A percentile compares a stretch with the other conserved stretches of the same genome.
phyloP scores from a whole-genome alignment of 177 flowering plant species.

The Vitis hybrid region DNA sequence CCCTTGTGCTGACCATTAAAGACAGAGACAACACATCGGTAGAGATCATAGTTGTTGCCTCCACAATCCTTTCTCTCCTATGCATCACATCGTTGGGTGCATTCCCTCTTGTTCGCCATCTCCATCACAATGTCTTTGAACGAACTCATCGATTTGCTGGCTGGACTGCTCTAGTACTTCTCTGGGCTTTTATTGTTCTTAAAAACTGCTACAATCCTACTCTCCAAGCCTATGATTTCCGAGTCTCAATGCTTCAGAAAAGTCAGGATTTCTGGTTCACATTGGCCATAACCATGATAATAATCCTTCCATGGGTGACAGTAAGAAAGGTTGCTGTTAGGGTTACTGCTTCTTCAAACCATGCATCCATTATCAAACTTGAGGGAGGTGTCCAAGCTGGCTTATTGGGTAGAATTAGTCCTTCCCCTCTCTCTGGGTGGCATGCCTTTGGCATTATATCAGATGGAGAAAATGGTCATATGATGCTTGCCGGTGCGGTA shows the following conservation, averaged over 20 bases:
- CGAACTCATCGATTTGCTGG: too few relatives aligned
- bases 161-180: too few relatives aligned
- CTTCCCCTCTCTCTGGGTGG: slow-evolving; percentile 62
- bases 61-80: slow-evolving; percentile 32
- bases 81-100: slow-evolving; percentile 33
- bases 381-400: slow-evolving; percentile 36
- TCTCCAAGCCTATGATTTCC: too few relatives aligned
- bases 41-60: slow-evolving; percentile 28
- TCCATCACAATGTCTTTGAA: slow-evolving; percentile 34
- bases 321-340: slow-evolving; percentile 29
- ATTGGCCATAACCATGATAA: slow-evolving; percentile 29
- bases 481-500: slow-evolving; percentile 44
- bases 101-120: slow-evolving; percentile 44
- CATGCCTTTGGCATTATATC: slow-evolving; percentile 54
- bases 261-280: slow-evolving; percentile 9
- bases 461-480: slow-evolving; percentile 32
- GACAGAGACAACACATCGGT: slow-evolving; percentile 26
- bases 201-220: too few relatives aligned
- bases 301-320: slow-evolving; percentile 40
- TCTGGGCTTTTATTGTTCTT: too few relatives aligned
- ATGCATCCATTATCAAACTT: slow-evolving; percentile 39
- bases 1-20: slow-evolving; percentile 26
- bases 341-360: slow-evolving; percentile 29
- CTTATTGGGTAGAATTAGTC: slow-evolving; percentile 38
- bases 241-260: too few relatives aligned